A percentile compares a stretch with the other conserved stretches of the same genome.
These are phyloP conservation scores for Samsoniella hepiali DNA, from an alignment of 2,329 filamentous ascomycete species.

Conservation along the genomic window DNA sequence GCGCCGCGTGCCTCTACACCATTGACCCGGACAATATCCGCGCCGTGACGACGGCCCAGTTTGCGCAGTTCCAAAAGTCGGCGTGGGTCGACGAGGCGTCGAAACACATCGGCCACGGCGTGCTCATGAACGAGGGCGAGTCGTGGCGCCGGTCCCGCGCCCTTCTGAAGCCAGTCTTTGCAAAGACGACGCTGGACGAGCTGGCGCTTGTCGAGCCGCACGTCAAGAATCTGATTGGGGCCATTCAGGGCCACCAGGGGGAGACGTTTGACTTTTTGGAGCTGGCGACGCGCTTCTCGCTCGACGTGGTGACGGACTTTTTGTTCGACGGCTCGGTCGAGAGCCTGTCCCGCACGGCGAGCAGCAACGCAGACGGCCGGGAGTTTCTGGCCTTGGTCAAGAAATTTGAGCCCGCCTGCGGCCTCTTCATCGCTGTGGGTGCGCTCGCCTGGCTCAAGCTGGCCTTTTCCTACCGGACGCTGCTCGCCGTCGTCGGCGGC, in stretches of 20 bases:
- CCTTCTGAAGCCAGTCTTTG: conserved; percentile 12
- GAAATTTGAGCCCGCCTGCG: conserved; percentile 13
- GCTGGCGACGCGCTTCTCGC: conserved; percentile 7
- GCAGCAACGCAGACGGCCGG: background rate
- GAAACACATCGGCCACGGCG: conserved; percentile 16
- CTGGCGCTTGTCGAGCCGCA: conserved; percentile 12
- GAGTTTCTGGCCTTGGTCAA: conserved; percentile 13
- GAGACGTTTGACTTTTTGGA: conserved; percentile 13
- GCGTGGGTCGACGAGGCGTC: conserved; percentile 15
- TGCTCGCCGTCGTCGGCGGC: background rate
- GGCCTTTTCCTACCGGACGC: conserved; percentile 2
- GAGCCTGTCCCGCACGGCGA: background rate
- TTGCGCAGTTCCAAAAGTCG: conserved; percentile 12
- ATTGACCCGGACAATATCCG: conserved; percentile 15
- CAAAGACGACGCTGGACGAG: conserved; percentile 13
- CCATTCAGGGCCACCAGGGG: background rate
- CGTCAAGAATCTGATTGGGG: background rate
- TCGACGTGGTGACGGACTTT: conserved; percentile 18
- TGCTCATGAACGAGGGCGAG: conserved; percentile 16
- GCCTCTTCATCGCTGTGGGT: conserved; percentile 13
- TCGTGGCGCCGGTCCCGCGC: conserved; percentile 7
- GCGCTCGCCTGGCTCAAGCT: conserved; percentile 12
- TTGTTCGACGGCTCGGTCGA: conserved; percentile 13
- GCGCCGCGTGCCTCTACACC: conserved; percentile 17
- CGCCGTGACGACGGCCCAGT: conserved; percentile 13